Evolutionary conservation across 192 early-diverging fungal genomes (phyloP).

Genomic region (Anaeromyces robustus): DNA sequence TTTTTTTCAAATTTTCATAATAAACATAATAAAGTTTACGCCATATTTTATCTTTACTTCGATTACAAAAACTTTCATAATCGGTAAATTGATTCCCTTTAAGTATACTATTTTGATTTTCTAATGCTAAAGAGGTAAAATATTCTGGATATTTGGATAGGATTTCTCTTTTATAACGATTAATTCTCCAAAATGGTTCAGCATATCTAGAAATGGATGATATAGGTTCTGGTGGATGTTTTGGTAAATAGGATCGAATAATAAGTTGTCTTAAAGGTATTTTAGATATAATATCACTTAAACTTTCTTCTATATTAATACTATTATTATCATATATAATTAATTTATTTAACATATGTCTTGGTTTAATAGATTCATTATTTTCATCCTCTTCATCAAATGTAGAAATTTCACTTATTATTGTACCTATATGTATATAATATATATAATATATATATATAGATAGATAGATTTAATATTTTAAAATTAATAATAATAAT

Average conservation of each 20-base stretch:
- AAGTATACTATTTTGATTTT: not conserved
- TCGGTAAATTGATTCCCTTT: not conserved
- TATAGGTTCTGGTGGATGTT: not conserved
- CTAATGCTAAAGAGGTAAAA: not conserved
- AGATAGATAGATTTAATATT: not conserved
- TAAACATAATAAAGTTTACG: not conserved
- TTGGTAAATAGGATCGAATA: not conserved
- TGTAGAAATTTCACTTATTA: not conserved
- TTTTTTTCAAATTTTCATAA: not conserved
- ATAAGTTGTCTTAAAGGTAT: not conserved
- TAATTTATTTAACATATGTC: not conserved
- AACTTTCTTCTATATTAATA: not conserved
- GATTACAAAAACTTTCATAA: not conserved
- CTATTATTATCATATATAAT: not conserved
- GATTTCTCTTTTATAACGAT: not conserved
- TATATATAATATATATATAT: not conserved
- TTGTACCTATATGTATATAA: not conserved
- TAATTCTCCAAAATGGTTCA: not conserved
- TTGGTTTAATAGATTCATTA: not conserved
- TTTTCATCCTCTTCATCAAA: not conserved
- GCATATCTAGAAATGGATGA: not conserved
- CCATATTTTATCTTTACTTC: not conserved
- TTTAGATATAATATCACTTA: not conserved
- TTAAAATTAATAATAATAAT: no score
- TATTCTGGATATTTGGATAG: not conserved